Base-by-base conservation (phyloP, 139 green algal genomes). In the Chlorella sorokiniana region DNA sequence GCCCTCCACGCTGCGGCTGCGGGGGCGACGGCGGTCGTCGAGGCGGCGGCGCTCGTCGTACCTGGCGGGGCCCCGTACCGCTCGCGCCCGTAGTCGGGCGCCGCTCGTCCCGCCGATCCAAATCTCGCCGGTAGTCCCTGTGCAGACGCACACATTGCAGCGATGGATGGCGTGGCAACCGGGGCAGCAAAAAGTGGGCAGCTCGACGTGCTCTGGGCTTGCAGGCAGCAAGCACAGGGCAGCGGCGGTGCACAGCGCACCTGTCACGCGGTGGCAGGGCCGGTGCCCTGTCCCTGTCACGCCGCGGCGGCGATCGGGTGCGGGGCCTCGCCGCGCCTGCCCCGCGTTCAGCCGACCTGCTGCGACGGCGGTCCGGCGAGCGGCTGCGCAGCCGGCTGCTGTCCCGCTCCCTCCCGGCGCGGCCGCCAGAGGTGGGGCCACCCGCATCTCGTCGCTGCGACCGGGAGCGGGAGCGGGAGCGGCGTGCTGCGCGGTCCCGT, bases 1-100 rank as follows among this genome's bases (percentile, higher is more conserved):
- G 33, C 65, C 9, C 35, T 41, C 22, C 79, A 14, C 22, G 22
- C 52, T 74, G 38, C 76, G 61, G 54, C 62, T 70, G 56, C 76
- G 54, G 35, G 31, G 40, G 23, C 76, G 78, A 22, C 78, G 64
- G 25, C 78, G 78, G 9, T 83, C 64, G 0, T 83, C 78, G 33
- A 33, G 40, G 14, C 35, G 14, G 16, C 56, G 65, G 42, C 69
- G 79, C 42, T 70, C 79, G 0, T 84, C 65, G 45, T 38, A 40
- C 38, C 68, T n/a, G 1, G 25, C 22, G 16, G 44, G 63, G 29
- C 76, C 20, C 8, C 42, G 0, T 27, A 72, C 33, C 76, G 54
- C 38, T 54, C 68, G 14, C 68, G 68, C 20, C 41, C 68, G 9
- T 59, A 75, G 27, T 61, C 68, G 40, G 68, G 7, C 68, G 68